These are phyloP conservation scores for Ophiostoma populinum DNA, from an alignment of 2,329 filamentous ascomycete species.

Conservation along the genomic window DNA sequence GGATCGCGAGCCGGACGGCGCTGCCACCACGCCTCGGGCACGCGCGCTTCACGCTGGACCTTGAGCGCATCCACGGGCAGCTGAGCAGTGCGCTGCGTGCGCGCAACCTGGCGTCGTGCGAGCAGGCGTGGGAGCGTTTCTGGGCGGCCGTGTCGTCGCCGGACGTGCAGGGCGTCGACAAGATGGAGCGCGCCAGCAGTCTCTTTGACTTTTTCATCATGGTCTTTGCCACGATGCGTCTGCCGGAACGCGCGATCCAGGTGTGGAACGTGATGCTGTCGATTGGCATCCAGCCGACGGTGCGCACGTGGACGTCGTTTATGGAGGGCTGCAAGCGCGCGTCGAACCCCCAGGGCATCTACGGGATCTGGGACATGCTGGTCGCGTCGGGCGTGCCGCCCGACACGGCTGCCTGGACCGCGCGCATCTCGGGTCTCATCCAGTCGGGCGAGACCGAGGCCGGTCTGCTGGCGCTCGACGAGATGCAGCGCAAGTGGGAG, in stretches of 20 bases:
- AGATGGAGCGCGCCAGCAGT: slow-evolving; percentile 9
- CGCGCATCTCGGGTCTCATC: slow-evolving; percentile 50
- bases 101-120: slow-evolving; percentile 13
- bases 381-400: slow-evolving; percentile 36
- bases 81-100: slow-evolving; percentile 15
- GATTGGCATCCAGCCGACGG: slow-evolving; percentile 36
- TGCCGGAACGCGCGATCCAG: slow-evolving; percentile 15
- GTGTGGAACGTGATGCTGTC: slow-evolving; percentile 25
- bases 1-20: not conserved
- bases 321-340: slow-evolving; percentile 50
- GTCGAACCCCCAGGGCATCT: slow-evolving; percentile 40
- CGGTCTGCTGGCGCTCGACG: slow-evolving; percentile 45
- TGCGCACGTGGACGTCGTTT: slow-evolving; percentile 56
- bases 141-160: slow-evolving; percentile 14
- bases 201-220: slow-evolving; percentile 21
- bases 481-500: slow-evolving; percentile 48
- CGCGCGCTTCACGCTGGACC: not conserved
- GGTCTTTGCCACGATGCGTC: slow-evolving; percentile 17
- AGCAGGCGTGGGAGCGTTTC: slow-evolving; percentile 16
- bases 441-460: slow-evolving; percentile 31
- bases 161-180: slow-evolving; percentile 7
- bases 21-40: not conserved
- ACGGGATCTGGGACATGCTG: slow-evolving; percentile 51
- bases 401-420: slow-evolving; percentile 52
- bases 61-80: slow-evolving; percentile 12